Percentiles rank a stretch among this genome's conserved stretches.
phyloP scores from a whole-genome alignment of 169 alveolate genomes.

The Perkinsus chesapeaki region DNA sequence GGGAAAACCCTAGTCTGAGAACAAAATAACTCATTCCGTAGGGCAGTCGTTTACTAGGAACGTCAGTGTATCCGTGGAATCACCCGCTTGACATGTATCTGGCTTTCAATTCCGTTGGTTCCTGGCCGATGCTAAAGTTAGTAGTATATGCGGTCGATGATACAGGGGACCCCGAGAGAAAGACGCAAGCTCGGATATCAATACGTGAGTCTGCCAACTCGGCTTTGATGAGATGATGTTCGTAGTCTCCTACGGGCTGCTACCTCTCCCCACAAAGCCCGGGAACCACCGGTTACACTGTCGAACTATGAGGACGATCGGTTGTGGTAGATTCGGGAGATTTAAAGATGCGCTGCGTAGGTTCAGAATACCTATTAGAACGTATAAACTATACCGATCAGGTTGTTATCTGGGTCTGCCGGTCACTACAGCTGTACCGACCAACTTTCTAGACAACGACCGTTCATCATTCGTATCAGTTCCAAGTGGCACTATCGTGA shows the following conservation, averaged over 20 bases:
- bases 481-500: neutral
- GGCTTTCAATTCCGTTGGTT: neutral
- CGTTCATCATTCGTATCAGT: neutral
- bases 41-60: neutral
- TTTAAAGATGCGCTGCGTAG: neutral
- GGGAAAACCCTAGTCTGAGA: neutral
- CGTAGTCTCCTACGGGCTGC: neutral
- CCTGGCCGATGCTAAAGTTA: neutral
- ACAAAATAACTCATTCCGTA: neutral
- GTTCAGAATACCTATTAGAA: neutral
- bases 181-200: neutral
- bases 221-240: neutral
- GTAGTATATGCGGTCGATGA: neutral
- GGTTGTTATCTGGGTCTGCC: neutral
- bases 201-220: neutral
- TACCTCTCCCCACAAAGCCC: neutral
- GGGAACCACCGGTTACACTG: neutral
- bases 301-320: neutral
- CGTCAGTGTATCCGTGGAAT: neutral
- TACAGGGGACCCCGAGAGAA: neutral
- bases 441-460: neutral
- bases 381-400: neutral
- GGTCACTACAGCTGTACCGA: neutral
- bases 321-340: neutral
- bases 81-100: neutral